phyloP scores from a whole-genome alignment of 345 rosid species.

The Brassica nigra region DNA sequence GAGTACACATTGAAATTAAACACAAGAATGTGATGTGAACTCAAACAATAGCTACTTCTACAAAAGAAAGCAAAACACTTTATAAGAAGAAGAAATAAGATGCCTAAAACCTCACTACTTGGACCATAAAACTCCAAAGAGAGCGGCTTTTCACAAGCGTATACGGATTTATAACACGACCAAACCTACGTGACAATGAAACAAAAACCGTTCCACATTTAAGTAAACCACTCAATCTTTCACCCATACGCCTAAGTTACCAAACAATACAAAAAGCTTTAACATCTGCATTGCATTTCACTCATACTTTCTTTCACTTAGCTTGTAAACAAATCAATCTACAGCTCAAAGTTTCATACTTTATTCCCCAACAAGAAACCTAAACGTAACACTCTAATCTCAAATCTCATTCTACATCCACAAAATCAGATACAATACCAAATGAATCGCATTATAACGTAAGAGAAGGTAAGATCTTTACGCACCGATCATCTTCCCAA shows the following conservation, averaged over 20 bases:
- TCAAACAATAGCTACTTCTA: not conserved
- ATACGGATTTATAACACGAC: not conserved
- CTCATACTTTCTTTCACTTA: not conserved
- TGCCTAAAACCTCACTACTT: not conserved
- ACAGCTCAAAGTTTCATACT: not conserved
- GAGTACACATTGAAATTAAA: not conserved
- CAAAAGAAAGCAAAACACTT: not conserved
- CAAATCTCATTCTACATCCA: not conserved
- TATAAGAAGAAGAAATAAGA: slow-evolving; percentile 1
- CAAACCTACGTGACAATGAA: not conserved
- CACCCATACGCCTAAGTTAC: not conserved
- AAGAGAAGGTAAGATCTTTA: not conserved
- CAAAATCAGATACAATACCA: not conserved
- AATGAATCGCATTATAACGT: not conserved
- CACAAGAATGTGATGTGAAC: not conserved
- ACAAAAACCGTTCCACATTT: not conserved
- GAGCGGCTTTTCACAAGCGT: not conserved
- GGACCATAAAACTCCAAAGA: not conserved
- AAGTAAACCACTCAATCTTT: not conserved
- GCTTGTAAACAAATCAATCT: not conserved
- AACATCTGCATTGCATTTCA: not conserved
- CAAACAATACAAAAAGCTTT: not conserved
- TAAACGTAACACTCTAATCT: not conserved
- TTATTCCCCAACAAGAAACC: not conserved
- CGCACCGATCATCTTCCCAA: slow-evolving; percentile 91